These are phyloP conservation scores for Sarocladiaceae sp. DNA, from an alignment of 2,329 filamentous ascomycete genomes.

Conservation along the genomic window DNA sequence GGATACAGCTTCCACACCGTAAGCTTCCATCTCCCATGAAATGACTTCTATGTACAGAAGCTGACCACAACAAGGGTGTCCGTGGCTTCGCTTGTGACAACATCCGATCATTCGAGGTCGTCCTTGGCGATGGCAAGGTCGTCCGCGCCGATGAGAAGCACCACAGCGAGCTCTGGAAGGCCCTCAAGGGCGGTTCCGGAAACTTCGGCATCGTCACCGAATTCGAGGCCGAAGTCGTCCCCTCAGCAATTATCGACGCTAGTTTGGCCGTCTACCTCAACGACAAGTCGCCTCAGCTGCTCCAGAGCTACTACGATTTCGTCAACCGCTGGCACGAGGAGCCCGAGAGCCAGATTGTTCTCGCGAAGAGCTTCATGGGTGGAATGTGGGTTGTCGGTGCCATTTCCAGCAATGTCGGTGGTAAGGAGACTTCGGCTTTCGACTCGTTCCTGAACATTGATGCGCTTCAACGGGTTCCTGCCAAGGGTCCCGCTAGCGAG, in stretches of 20 bases:
- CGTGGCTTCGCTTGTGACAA: slow-evolving; percentile 40
- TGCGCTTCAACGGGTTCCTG: slow-evolving; percentile 18
- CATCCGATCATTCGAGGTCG: slow-evolving; percentile 34
- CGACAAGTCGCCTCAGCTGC: slow-evolving; percentile 19
- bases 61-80: too few relatives aligned
- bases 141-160: slow-evolving; percentile 34
- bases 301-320: slow-evolving; percentile 23
- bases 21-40: too few relatives aligned
- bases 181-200: slow-evolving; percentile 43
- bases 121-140: slow-evolving; percentile 37
- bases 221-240: slow-evolving; percentile 31
- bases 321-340: slow-evolving; percentile 19
- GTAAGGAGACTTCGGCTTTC: slow-evolving; percentile 20
- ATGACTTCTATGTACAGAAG: too few relatives aligned
- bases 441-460: slow-evolving; percentile 16
- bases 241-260: slow-evolving; percentile 21
- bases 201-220: slow-evolving; percentile 49
- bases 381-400: slow-evolving; percentile 14
- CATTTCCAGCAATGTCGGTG: slow-evolving; percentile 23
- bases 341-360: slow-evolving; percentile 24
- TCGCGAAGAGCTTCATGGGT: slow-evolving; percentile 18
- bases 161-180: slow-evolving; percentile 51
- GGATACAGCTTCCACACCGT: slow-evolving; percentile 15
- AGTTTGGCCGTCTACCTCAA: slow-evolving; percentile 11
- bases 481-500: slow-evolving; percentile 19